Evolutionary conservation across 805 yeast species (phyloP).

Genomic region (Pichia deserticola): DNA sequence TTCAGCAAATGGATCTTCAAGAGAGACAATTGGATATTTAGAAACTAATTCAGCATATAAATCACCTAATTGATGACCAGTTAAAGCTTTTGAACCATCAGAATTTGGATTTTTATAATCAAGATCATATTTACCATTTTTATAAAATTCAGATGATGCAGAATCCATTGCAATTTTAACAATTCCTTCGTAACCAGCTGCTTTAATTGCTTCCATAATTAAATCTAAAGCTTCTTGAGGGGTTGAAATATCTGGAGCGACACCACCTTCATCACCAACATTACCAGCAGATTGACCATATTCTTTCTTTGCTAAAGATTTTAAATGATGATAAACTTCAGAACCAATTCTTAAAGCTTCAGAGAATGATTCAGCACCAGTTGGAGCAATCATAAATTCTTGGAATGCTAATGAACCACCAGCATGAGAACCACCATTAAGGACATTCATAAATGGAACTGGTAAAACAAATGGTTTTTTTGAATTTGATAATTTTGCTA

Average conservation of each 20-base stretch:
- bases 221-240: constrained; percentile 97
- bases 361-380: constrained; percentile 80
- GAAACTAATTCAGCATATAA: constrained; percentile 72
- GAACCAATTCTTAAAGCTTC: constrained; percentile 97
- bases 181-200: constrained; percentile 93
- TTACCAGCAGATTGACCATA: constrained; percentile 99
- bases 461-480: constrained; percentile 87
- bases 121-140: constrained; percentile 94
- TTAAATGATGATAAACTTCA: constrained; percentile 96
- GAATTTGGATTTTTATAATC: constrained; percentile 97
- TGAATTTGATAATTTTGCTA: constrained; percentile 73
- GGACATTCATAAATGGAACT: constrained; percentile 98
- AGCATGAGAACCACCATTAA: constrained; percentile 99
- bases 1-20: constrained; percentile 99
- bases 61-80: constrained; percentile 80
- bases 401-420: constrained; percentile 99
- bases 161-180: constrained; percentile 90
- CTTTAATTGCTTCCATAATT: constrained; percentile 79
- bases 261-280: constrained; percentile 99
- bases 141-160: constrained; percentile 97
- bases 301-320: constrained; percentile 84
- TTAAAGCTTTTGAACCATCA: constrained; percentile 83
- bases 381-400: constrained; percentile 99
- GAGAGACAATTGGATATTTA: constrained; percentile 95
- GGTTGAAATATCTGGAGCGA: constrained; percentile 94